These are phyloP conservation scores for Penicillium sclerotigenum DNA, from an alignment of 2,329 filamentous ascomycete genomes.

Conservation along the genomic window DNA sequence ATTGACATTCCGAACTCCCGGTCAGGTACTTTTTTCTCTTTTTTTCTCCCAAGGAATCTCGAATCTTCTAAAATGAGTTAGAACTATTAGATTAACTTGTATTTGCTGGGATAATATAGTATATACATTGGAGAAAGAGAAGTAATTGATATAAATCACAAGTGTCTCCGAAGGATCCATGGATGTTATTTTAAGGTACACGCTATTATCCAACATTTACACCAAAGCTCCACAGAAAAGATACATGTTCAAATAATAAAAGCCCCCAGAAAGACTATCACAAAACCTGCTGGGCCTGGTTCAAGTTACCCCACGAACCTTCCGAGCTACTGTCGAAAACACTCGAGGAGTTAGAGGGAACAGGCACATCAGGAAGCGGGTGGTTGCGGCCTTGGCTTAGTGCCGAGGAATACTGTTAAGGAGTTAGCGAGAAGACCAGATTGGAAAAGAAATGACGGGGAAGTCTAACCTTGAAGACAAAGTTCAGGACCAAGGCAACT, in stretches of 20 bases:
- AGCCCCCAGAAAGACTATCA: not conserved
- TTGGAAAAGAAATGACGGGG: not conserved
- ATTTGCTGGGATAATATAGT: not conserved
- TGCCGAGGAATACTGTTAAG: conserved; percentile 30
- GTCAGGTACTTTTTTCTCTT: no score
- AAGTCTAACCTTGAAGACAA: conserved; percentile 66
- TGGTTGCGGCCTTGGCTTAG: conserved; percentile 22
- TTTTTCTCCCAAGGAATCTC: no score
- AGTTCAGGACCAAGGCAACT: conserved; percentile 77
- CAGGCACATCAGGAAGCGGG: conserved; percentile 9
- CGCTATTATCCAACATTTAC: not conserved
- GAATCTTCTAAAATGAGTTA: not conserved
- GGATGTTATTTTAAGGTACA: not conserved
- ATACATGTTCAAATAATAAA: not conserved
- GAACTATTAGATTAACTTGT: not conserved
- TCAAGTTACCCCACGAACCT: conserved; percentile 11
- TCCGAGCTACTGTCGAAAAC: conserved; percentile 1
- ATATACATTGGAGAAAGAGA: not conserved
- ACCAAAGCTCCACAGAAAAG: not conserved
- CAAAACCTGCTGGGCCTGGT: conserved; percentile 24
- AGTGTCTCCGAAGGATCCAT: not conserved
- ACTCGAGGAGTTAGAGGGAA: conserved; percentile 14
- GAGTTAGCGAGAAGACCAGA: conserved; percentile 11
- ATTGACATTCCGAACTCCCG: not conserved
- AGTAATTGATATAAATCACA: not conserved